phyloP scores from a whole-genome alignment of 768 basidiomycete genomes.

The Tricholoma furcatifolium region DNA sequence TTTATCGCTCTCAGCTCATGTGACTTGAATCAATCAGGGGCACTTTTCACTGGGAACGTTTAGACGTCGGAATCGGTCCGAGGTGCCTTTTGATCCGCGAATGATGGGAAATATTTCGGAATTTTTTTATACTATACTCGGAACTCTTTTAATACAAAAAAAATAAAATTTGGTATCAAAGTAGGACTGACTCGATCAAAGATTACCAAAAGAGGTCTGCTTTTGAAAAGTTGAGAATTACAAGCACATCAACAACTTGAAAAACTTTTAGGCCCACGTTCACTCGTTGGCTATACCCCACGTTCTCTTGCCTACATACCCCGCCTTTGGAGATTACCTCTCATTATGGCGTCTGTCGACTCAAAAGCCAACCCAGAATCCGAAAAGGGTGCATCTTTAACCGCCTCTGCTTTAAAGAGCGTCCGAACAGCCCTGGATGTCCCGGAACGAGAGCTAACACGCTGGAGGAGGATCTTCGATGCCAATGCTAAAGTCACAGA shows the following conservation, averaged over 20 bases:
- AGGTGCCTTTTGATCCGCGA: conserved; percentile 5
- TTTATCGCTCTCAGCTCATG: no score
- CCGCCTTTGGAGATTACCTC: conserved; percentile 22
- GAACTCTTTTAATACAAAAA: conserved; percentile 13
- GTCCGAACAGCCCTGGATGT: conserved; percentile 68
- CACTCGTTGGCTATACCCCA: conserved; percentile 22
- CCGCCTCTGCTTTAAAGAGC: conserved; percentile 56
- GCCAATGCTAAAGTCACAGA: conserved; percentile 72
- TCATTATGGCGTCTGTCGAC: conserved; percentile 41
- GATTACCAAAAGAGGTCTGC: conserved; percentile 15
- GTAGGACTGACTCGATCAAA: conserved; percentile 9
- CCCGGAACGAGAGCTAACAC: conserved; percentile 81
- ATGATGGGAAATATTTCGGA: neutral
- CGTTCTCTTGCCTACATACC: conserved; percentile 31
- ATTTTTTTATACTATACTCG: conserved; percentile 2
- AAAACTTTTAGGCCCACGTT: neutral
- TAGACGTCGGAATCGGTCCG: conserved; percentile 2
- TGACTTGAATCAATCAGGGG: no score
- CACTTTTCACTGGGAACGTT: no score
- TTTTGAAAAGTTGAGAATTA: conserved; percentile 14
- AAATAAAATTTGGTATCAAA: conserved; percentile 8
- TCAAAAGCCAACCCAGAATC: conserved; percentile 58
- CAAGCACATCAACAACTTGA: conserved; percentile 32
- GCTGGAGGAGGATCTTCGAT: conserved; percentile 90
- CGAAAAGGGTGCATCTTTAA: conserved; percentile 40